Conservation (phyloP, 495 filamentous ascomycete genomes). For the Saxispiralis lemnorum region DNA sequence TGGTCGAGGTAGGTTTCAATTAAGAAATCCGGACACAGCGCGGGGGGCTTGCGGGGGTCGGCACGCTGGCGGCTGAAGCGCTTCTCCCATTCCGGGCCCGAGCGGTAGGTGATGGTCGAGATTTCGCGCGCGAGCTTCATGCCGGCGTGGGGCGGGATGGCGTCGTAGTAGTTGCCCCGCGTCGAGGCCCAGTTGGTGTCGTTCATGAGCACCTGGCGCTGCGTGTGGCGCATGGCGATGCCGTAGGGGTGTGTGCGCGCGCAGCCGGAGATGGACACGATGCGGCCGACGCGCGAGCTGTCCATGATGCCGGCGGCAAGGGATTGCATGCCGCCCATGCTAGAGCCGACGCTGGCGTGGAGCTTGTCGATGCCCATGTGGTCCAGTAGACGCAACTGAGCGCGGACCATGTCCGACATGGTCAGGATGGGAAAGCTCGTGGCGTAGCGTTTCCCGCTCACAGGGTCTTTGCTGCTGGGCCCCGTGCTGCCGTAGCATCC, state of each 20-base stretch:
- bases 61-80: constrained; percentile 79
- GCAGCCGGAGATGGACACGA: constrained; percentile 85
- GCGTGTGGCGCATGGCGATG: constrained; percentile 97
- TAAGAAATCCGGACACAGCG: constrained; percentile 88
- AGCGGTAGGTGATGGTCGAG: constrained; percentile 91
- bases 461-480: constrained; percentile 72
- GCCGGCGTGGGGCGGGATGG: constrained; percentile 76
- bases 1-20: constrained; percentile 98
- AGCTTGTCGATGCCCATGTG: constrained; percentile 57
- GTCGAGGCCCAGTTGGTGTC: constrained; percentile 71
- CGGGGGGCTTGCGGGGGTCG: constrained; percentile 69
- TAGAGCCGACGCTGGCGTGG: constrained; percentile 83
- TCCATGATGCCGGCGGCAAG: constrained; percentile 79
- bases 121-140: constrained; percentile 98
- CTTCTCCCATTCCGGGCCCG: constrained; percentile 93
- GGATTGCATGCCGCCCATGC: constrained; percentile 98
- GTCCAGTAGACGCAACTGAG: constrained; percentile 84
- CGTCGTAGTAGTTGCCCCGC: constrained; percentile 90
- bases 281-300: constrained; percentile 57
- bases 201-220: constrained; percentile 96
- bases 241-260: constrained; percentile 93
- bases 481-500: constrained; percentile 95
- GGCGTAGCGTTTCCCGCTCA: constrained; percentile 72
- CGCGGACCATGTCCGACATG: constrained; percentile 92
- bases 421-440: constrained; percentile 95